Base-by-base conservation (phyloP, 306 rosid species). In the Mimosa bimucronata region DNA sequence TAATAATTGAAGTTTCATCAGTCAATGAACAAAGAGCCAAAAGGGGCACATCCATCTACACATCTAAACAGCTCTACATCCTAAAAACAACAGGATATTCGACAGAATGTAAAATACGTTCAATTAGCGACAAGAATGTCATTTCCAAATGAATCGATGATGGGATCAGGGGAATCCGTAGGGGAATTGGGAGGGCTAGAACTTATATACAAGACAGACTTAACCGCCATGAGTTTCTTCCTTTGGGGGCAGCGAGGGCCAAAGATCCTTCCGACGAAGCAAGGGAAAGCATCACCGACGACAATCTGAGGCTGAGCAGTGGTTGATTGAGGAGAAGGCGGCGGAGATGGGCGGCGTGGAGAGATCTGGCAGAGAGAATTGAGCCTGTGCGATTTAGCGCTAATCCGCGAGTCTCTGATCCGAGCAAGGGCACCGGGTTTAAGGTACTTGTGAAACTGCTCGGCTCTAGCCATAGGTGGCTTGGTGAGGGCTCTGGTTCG, bases 401-500 rank as follows among this genome's bases (percentile, higher is more conserved):
- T 94, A 79, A 88, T 92, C 16, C 89, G 85, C 5, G 97, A 94
- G 83, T 94, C 97, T 13, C 98, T 91, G 77, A 94, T 89, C 34
- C 85, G 92, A 1, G 98, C 98, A 1, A 92, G 92, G 0, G 94
- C 92, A 0, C 98, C 98, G 3, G 98, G 98, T 61, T 91, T 94
- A 41, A 94, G 97, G 75, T 83, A 94, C 82, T 81, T 91, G 84
- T 91, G 92, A 44, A 87, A 88, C 9, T 91, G 79, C 78, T 87
- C 84, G 2, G 87, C 40, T 5, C 80, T 70, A 3, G 86, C 58
- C 62, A 53, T 42, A 21, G 73, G 50, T 31, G 74, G 25, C 50
- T 69, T 69, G 13, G 37, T 6, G 19, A 23, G 44, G 2, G 80
- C 5, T 72, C 94, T 84, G 52, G 68, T 8, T 45, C 97, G 81